Evolutionary conservation across 2,329 filamentous ascomycete genomes (phyloP), one percentile per base, ranked within the genome.

Genomic region (Tolypocladium nubicola): DNA sequence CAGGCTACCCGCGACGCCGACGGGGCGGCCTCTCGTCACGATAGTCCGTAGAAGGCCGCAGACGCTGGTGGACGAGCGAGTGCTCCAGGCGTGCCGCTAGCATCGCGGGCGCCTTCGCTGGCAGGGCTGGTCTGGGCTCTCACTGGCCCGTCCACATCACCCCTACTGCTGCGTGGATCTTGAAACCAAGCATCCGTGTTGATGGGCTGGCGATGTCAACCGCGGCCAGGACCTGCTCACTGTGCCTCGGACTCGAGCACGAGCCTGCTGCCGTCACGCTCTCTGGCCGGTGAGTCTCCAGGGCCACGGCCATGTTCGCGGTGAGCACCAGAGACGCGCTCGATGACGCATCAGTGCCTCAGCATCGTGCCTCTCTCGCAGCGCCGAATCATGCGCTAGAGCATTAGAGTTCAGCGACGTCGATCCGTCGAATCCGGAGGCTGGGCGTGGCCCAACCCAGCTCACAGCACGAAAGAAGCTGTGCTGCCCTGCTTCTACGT

Each of bases 91-190:
- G 47, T 50, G 47, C 47, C 47, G 47, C 47, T 52, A 37, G 47
- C 47, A 52, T 52, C 47, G 30, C 11, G 47, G 19, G 21, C 47
- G 30, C 57, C 45, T 43, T 37, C 35, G 35, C 52, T 37, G 39
- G 40, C 43, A 55, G 45, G 53, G 52, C 52, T 35, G 43, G 43
- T 53, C 40, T 43, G 21, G n/a, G 16, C 53, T 40, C 54, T 60
- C 57, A 60, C 54, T 60, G 59, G 59, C 41, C 19, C 47, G 30
- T 52, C 11, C 10, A 5, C 14, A 13, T 30, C 35, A 10, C 21
- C 52, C 37, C 52, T 39, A 21, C 21, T 38, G 49, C 23, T 19
- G 43, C 43, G 52, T 37, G 45, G 26, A 41, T 33, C 38, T 30
- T 53, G 21, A 49, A 49, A 49, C 30, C 52, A 41, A 41, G 38